Conservation (phyloP, 2,329 filamentous ascomycete genomes). For the Chaetomium olivaceum region DNA sequence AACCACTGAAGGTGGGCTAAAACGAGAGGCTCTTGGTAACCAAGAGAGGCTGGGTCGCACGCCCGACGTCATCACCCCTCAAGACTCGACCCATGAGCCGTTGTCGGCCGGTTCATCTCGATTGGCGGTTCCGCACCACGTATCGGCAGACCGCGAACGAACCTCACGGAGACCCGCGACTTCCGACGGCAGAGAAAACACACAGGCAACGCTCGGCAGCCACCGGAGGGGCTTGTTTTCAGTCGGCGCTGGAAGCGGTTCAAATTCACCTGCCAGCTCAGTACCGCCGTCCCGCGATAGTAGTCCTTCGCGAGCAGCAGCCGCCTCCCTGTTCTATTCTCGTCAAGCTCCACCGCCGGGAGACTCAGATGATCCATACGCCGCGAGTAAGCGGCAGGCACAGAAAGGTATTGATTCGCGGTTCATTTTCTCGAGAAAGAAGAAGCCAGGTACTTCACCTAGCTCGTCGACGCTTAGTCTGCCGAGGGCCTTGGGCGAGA, state of each 20-base stretch:
- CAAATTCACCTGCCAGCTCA: conserved; percentile 47
- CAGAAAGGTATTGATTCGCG: conserved; percentile 71
- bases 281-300: conserved; percentile 60
- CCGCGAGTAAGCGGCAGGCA: conserved; percentile 74
- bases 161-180: conserved; percentile 44
- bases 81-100: conserved; percentile 62
- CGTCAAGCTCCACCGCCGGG: conserved; percentile 77
- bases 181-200: conserved; percentile 38
- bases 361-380: conserved; percentile 82
- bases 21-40: conserved; percentile 29
- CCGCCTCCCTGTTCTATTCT: conserved; percentile 65
- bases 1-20: conserved; percentile 42
- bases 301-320: conserved; percentile 63
- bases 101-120: conserved; percentile 45
- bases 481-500: conserved; percentile 51
- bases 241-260: conserved; percentile 44
- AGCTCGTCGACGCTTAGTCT: conserved; percentile 53
- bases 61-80: conserved; percentile 60
- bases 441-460: conserved; percentile 63
- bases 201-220: conserved; percentile 31
- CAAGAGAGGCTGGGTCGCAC: conserved; percentile 28
- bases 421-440: conserved; percentile 80
- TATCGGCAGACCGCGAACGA: conserved; percentile 41
- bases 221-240: conserved; percentile 59
- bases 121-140: conserved; percentile 45